Conservation (phyloP, 768 basidiomycete species). For the Rhodotorula taiwanensis region DNA sequence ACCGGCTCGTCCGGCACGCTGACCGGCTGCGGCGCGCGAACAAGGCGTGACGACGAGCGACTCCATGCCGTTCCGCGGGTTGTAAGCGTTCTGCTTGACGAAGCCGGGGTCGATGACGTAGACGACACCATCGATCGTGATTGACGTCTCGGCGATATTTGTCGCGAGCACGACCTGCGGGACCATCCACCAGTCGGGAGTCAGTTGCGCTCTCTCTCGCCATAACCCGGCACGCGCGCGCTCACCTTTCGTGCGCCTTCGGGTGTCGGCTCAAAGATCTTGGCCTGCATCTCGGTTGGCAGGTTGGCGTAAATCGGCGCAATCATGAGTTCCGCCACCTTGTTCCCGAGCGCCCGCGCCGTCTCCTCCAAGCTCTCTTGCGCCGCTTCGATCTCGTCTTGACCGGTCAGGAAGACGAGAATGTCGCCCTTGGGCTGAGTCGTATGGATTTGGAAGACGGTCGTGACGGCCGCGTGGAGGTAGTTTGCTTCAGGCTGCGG, state of each 20-base stretch:
- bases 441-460: constrained; percentile 97
- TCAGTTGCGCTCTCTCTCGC: too few relatives aligned
- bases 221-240: too few relatives aligned
- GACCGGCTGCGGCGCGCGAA: constrained; percentile 93
- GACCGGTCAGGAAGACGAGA: constrained; percentile 93
- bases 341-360: constrained; percentile 86
- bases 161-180: constrained; percentile 80
- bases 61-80: constrained; percentile 97
- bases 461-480: constrained; percentile 95
- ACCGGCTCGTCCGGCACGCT: constrained; percentile 92
- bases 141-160: constrained; percentile 99
- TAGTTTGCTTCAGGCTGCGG: constrained; percentile 99
- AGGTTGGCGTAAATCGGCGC: constrained; percentile 98
- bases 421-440: constrained; percentile 97
- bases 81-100: constrained; percentile 98
- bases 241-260: constrained; percentile 77
- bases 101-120: constrained; percentile 99
- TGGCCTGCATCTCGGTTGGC: constrained; percentile 99
- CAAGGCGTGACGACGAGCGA: constrained; percentile 93
- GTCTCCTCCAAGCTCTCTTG: constrained; percentile 96
- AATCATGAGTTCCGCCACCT: constrained; percentile 85
- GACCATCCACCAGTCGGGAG: too few relatives aligned
- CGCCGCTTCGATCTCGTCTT: constrained; percentile 98
- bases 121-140: constrained; percentile 98
- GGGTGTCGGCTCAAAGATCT: constrained; percentile 98